Conservation (phyloP, 2,329 filamentous ascomycete species). For the Nemania sp. region DNA sequence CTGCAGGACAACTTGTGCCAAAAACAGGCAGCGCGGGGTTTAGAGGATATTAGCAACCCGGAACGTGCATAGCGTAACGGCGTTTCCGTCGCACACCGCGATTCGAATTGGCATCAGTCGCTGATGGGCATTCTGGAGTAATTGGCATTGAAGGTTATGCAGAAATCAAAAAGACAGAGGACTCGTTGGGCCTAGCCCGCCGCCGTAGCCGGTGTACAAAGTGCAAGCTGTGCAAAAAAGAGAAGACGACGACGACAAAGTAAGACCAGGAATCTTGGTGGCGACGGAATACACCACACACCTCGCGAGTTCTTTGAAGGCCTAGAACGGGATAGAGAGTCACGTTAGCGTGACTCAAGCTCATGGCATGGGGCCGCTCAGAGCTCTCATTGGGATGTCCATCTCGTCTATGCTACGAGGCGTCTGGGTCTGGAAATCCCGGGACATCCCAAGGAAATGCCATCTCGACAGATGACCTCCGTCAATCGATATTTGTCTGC, state of each 20-base stretch:
- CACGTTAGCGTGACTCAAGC: constrained; percentile 27
- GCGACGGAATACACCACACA: constrained; percentile 28
- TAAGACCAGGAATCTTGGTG: not conserved
- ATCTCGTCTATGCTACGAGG: not conserved
- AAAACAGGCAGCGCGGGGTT: constrained; percentile 1
- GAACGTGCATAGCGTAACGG: not conserved
- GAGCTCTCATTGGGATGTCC: not conserved
- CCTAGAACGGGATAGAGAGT: constrained; percentile 35
- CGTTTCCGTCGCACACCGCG: constrained; percentile 1
- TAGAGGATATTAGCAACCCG: constrained; percentile 16
- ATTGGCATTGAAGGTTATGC: constrained; percentile 26
- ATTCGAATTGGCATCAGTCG: constrained; percentile 16
- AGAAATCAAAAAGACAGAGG: constrained; percentile 10
- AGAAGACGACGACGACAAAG: not conserved
- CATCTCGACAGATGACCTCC: not conserved
- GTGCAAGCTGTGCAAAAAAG: not conserved
- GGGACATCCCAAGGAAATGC: too few species aligned
- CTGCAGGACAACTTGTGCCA: not conserved
- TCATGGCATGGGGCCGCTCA: not conserved
- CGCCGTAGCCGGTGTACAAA: not conserved
- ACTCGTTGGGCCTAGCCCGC: constrained; percentile 3
- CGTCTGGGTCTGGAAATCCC: too few species aligned
- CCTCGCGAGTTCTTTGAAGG: constrained; percentile 42
- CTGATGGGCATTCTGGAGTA: constrained; percentile 21
- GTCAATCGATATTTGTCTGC: not conserved